Evolutionary conservation across 192 early-diverging fungal species (phyloP).

Genomic region (Mortierella hygrophila): DNA sequence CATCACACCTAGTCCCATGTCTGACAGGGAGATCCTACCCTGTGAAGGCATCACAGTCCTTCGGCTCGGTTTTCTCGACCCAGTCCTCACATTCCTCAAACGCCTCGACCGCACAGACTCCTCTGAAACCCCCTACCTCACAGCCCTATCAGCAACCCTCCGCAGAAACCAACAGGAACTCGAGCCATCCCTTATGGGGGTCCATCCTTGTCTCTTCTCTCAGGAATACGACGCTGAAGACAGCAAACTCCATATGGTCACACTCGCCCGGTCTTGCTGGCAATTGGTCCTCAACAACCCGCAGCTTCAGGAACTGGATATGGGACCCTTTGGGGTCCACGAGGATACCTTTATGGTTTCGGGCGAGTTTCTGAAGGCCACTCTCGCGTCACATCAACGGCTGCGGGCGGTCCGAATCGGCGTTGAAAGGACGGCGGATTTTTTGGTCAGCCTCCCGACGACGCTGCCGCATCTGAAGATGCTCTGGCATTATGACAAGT

Average conservation of each 20-base stretch:
- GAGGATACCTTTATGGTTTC: neutral
- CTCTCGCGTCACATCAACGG: neutral
- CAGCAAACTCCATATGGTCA: neutral
- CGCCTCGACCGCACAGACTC: neutral
- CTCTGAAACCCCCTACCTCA: neutral
- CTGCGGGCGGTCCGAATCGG: neutral
- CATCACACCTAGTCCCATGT: neutral
- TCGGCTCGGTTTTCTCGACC: neutral
- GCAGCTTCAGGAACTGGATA: neutral
- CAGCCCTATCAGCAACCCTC: neutral
- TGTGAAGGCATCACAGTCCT: neutral
- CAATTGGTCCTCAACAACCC: constrained; percentile 1
- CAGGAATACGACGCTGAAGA: neutral
- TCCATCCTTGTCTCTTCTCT: neutral
- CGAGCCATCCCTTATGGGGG: neutral
- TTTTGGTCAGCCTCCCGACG: neutral
- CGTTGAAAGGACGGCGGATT: neutral
- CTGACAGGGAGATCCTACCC: neutral
- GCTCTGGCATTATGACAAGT: neutral
- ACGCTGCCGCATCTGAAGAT: neutral
- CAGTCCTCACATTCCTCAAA: neutral
- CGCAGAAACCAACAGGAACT: neutral
- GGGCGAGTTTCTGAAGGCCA: neutral
- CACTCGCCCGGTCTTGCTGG: neutral
- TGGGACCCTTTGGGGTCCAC: neutral